A percentile compares a stretch with the other conserved stretches of the same genome.
phyloP scores from a whole-genome alignment of 192 early-diverging fungal species.

The Podochytrium sp. region DNA sequence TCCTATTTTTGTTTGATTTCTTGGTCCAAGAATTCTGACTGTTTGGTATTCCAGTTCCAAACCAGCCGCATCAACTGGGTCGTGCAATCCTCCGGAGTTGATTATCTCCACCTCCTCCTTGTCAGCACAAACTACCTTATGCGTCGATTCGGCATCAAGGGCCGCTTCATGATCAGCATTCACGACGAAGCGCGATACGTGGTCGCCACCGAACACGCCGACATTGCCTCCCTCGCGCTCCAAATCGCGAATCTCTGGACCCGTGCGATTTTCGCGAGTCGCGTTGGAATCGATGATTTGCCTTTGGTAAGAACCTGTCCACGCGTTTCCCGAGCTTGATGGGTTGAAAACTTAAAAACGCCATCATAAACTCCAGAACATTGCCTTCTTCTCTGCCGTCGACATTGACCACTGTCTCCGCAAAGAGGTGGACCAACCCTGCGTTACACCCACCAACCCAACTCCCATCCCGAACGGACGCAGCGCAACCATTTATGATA shows the following conservation, averaged over 20 bases:
- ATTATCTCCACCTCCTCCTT: constrained; percentile 92
- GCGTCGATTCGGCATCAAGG: constrained; percentile 73
- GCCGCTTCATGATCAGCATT: constrained; percentile 86
- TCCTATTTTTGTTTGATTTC: background rate
- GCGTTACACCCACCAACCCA: constrained; percentile 82
- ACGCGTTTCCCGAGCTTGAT: background rate
- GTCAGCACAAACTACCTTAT: constrained; percentile 86
- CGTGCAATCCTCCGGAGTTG: constrained; percentile 96
- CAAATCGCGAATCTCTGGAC: constrained; percentile 95
- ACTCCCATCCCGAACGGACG: constrained; percentile 27
- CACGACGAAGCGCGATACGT: constrained; percentile 95
- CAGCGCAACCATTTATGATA: constrained; percentile 28
- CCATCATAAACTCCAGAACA: constrained; percentile 53
- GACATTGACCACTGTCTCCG: constrained; percentile 91
- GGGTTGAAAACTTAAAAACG: too few relatives aligned
- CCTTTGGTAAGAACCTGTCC: constrained; percentile 65
- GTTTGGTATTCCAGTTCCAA: constrained; percentile 67
- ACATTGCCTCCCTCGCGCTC: constrained; percentile 78
- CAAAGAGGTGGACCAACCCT: constrained; percentile 87
- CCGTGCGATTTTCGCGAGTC: constrained; percentile 81
- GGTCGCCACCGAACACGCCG: constrained; percentile 73
- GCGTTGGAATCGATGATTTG: constrained; percentile 83
- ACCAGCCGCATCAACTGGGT: constrained; percentile 96
- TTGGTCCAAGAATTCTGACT: constrained; percentile 8
- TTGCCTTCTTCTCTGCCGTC: constrained; percentile 93